Percentiles rank a stretch among this genome's conserved stretches.
phyloP scores from a whole-genome alignment of 2,329 filamentous ascomycete species.

The Fusarium pilosicola region DNA sequence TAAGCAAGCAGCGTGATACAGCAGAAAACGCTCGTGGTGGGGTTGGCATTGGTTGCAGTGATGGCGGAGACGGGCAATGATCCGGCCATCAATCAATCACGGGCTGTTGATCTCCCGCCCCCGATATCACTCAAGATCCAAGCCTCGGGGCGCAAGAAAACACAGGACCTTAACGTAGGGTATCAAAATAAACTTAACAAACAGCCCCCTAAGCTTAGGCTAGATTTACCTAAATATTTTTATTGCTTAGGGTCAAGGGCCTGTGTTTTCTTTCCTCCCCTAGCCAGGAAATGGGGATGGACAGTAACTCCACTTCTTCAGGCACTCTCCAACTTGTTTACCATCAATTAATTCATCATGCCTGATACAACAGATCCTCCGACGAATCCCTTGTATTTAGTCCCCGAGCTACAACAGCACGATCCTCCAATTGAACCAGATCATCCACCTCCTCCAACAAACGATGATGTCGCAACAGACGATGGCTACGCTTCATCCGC shows the following conservation, averaged over 20 bases:
- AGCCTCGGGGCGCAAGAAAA: no score
- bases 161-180: no score
- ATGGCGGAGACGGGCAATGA: background rate
- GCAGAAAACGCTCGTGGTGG: background rate
- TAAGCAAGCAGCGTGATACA: background rate
- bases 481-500: slow-evolving; percentile 29
- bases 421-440: slow-evolving; percentile 28
- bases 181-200: no score
- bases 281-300: no score
- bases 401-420: background rate
- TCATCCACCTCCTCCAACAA: background rate
- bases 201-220: no score
- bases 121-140: background rate
- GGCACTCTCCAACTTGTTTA: background rate
- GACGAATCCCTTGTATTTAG: background rate
- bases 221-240: no score
- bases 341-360: background rate
- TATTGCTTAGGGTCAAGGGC: no score
- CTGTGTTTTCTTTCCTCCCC: no score
- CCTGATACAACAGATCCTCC: background rate
- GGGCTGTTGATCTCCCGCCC: slow-evolving; percentile 1
- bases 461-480: slow-evolving; percentile 16
- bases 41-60: background rate
- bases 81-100: background rate
- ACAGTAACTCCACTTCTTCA: background rate